These are phyloP conservation scores for Nannochloris sp. DNA, from an alignment of 139 green algal species.

Conservation along the genomic window DNA sequence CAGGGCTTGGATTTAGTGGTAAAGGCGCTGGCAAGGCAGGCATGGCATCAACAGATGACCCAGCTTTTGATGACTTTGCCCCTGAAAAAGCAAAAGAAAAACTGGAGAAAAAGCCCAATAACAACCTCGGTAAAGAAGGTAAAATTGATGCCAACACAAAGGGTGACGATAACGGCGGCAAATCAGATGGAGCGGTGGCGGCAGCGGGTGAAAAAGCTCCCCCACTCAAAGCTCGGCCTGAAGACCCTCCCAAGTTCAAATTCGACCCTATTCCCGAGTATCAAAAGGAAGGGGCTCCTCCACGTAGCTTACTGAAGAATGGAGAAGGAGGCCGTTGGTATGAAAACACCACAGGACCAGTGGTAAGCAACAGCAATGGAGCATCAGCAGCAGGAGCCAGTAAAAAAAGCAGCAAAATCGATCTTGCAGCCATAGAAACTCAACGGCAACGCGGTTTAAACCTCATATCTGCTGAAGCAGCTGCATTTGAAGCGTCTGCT, in stretches of 20 bases:
- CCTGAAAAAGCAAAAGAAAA: slow-evolving; percentile 36
- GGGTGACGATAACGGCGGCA: too few species aligned
- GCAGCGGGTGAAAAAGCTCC: too few species aligned
- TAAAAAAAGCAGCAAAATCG: background rate
- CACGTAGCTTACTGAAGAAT: background rate
- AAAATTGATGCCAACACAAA: too few species aligned
- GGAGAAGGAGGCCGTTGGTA: background rate
- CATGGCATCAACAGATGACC: too few species aligned
- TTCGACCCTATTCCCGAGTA: slow-evolving; percentile 4
- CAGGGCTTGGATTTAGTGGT: slow-evolving; percentile 3
- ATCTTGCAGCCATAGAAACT: background rate
- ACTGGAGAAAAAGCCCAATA: background rate
- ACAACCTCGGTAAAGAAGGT: too few species aligned
- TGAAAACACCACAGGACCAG: slow-evolving; percentile 3
- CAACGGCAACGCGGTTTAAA: background rate
- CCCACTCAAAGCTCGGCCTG: background rate
- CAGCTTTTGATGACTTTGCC: slow-evolving; percentile 68
- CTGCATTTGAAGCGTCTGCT: slow-evolving; percentile 51
- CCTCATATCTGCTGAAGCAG: background rate
- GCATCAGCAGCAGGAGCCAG: background rate
- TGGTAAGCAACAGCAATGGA: background rate
- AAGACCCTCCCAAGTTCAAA: background rate
- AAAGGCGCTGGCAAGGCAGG: background rate
- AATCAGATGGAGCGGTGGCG: too few species aligned
- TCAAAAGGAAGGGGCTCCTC: background rate